These are phyloP conservation scores for Trypanosoma caninum DNA, from an alignment of 208 protist genomes.

Conservation along the genomic window DNA sequence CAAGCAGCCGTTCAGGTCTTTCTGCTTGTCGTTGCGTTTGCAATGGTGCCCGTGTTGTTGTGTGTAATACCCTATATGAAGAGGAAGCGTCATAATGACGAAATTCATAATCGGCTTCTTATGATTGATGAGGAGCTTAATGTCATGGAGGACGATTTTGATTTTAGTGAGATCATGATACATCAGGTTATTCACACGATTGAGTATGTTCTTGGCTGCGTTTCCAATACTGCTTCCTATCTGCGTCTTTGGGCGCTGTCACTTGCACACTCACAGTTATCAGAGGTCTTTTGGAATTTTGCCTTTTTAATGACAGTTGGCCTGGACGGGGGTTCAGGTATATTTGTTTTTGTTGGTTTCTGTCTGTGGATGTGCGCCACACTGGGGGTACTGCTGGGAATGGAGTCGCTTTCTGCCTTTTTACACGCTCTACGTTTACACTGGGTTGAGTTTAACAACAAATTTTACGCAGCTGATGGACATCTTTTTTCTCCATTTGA, in stretches of 20 bases:
- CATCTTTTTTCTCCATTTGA: constrained; percentile 90
- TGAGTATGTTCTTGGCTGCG: constrained; percentile 98
- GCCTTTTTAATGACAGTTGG: constrained; percentile 66
- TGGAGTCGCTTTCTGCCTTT: constrained; percentile 99
- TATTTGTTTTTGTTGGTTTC: constrained; percentile 92
- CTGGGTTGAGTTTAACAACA: constrained; percentile 98
- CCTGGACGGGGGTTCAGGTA: constrained; percentile 48
- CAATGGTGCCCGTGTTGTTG: constrained; percentile 83
- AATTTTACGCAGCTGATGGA: constrained; percentile 96
- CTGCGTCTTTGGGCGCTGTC: constrained; percentile 99
- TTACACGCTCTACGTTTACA: constrained; percentile 98
- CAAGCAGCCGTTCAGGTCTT: constrained; percentile 83
- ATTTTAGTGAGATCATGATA: constrained; percentile 95
- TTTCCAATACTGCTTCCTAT: constrained; percentile 99
- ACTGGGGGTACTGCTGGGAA: constrained; percentile 96
- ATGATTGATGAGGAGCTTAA: constrained; percentile 22
- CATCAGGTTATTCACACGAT: constrained; percentile 99
- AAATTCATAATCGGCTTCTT: neutral
- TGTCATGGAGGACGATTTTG: constrained; percentile 81
- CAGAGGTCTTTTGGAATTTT: constrained; percentile 91
- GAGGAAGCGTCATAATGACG: constrained; percentile 45
- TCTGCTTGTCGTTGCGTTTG: constrained; percentile 67
- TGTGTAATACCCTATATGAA: constrained; percentile 79
- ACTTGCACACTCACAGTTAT: constrained; percentile 97
- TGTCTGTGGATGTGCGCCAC: constrained; percentile 94